Conservation (phyloP, 2,329 filamentous ascomycete species). For the Knufia fluminis region DNA sequence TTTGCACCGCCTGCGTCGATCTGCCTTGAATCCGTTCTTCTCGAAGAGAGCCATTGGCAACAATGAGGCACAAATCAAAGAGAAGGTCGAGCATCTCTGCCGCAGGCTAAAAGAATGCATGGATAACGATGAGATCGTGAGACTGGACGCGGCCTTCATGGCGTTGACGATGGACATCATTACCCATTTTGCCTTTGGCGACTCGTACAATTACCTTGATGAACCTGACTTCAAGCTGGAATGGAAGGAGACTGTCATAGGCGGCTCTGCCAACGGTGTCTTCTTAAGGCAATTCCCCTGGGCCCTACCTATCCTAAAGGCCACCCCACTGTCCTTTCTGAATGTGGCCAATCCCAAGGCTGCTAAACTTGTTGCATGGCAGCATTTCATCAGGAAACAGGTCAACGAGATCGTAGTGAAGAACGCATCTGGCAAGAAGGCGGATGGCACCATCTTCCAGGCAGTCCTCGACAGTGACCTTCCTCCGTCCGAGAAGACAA, state of each 20-base stretch:
- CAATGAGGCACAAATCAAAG: slow-evolving; percentile 1
- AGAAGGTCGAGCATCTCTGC: slow-evolving; percentile 4
- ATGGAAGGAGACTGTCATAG: slow-evolving; percentile 12
- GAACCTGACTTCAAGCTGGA: background rate
- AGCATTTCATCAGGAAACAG: slow-evolving; percentile 3
- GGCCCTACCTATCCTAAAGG: background rate
- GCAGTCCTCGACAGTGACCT: slow-evolving; percentile 23
- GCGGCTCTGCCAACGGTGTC: slow-evolving; percentile 14
- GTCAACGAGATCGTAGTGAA: slow-evolving; percentile 11
- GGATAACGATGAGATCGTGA: background rate
- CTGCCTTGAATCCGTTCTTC: slow-evolving; percentile 37
- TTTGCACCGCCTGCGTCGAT: slow-evolving; percentile 34
- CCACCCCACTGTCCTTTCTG: background rate
- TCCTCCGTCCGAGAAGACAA: slow-evolving; percentile 25
- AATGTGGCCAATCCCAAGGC: background rate
- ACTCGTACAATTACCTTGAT: slow-evolving; percentile 1
- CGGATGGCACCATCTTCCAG: slow-evolving; percentile 23
- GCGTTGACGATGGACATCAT: slow-evolving; percentile 9
- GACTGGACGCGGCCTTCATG: slow-evolving; percentile 3
- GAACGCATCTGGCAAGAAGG: slow-evolving; percentile 11
- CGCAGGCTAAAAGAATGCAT: slow-evolving; percentile 3
- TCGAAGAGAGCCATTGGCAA: slow-evolving; percentile 30
- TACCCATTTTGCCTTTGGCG: background rate
- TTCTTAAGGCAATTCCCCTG: slow-evolving; percentile 6
- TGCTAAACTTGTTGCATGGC: slow-evolving; percentile 6